Base-by-base conservation (phyloP, 768 basidiomycete genomes). In the Mycena capillaripes region DNA sequence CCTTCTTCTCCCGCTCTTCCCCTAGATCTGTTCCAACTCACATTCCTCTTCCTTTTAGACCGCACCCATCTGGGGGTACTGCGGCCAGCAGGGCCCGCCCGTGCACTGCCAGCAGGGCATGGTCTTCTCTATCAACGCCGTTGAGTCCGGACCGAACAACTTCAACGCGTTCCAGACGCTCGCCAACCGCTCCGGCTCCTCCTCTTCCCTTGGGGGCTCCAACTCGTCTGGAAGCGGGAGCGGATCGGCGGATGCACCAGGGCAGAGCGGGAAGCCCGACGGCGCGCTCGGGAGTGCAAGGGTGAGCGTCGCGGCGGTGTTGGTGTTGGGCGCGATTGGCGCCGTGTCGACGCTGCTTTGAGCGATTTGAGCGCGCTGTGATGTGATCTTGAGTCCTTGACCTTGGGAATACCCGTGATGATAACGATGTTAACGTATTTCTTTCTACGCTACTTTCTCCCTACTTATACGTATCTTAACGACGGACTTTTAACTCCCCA, bases 51-150 rank as follows among this genome's bases (percentile, higher is more conserved):
- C 11, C 11, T 46, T 32, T n/a, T 44, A 76, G 75, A 76, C 75
- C 9, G 70, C 72, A 25, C 75, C 75, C 8, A 76, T 88, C 75
- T 87, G 84, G 87, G 83, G 81, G 6, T 86, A 82, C 79, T 87
- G 87, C 73, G 78, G 77, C 14, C 86, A 87, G 70, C 36, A 67
- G 11, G 79, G 76, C 61, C 88, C 66, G 4, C 62, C 68, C 29
- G 58, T 55, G 11, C 73, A 89, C 78, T 88, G 88, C 77, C 17
- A 30, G 17, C 11, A 27, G 8, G 60, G 87, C 62, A 89, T 88
- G 88, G 87, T 88, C 67, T 87, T 87, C 77, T 75, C 85, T 17
- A 81, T 81, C 63, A 89, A 86, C 77, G 82, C 86, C 10, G 78
- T 79, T 25, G 71, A 72, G 44, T 27, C 30, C 2, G 71, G 71